Percentiles rank a stretch among this genome's conserved stretches.
Conservation (phyloP, 2,329 filamentous ascomycete species). For the Incumbomyces delicatus region DNA sequence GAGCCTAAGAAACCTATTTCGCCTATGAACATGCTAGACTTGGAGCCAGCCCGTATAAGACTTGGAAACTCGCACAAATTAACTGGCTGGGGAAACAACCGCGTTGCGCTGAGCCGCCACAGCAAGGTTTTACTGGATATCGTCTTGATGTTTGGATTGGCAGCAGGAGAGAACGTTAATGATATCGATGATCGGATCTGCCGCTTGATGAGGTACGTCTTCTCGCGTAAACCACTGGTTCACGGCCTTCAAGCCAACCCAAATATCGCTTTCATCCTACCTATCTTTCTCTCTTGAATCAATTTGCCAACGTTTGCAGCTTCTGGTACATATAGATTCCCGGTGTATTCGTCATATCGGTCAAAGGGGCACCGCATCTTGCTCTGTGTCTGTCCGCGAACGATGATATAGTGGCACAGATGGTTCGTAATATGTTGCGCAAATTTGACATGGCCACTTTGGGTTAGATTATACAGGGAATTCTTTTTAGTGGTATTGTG, state of each 20-base stretch:
- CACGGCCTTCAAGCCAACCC: neutral
- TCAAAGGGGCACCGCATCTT: constrained; percentile 25
- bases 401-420: constrained; percentile 26
- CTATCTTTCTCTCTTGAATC: constrained; percentile 17
- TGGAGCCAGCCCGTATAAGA: too few relatives aligned
- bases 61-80: too few relatives aligned
- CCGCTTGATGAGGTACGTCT: too few relatives aligned
- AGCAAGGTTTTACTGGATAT: too few relatives aligned
- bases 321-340: constrained; percentile 20
- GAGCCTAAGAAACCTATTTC: too few relatives aligned
- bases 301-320: constrained; percentile 19
- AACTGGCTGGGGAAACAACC: too few relatives aligned
- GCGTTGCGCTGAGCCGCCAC: too few relatives aligned
- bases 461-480: constrained; percentile 19
- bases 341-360: constrained; percentile 23
- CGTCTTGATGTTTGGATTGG: too few relatives aligned
- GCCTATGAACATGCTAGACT: too few relatives aligned
- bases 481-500: constrained; percentile 11
- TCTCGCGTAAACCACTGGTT: too few relatives aligned
- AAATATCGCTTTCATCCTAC: neutral
- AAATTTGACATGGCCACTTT: constrained; percentile 27
- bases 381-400: neutral
- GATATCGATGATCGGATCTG: too few relatives aligned
- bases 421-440: constrained; percentile 29
- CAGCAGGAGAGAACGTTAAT: too few relatives aligned